Evolutionary conservation across 176 grass and related monocot species (phyloP), one percentile per base, ranked within the genome.

Genomic region (Chloris gayana): DNA sequence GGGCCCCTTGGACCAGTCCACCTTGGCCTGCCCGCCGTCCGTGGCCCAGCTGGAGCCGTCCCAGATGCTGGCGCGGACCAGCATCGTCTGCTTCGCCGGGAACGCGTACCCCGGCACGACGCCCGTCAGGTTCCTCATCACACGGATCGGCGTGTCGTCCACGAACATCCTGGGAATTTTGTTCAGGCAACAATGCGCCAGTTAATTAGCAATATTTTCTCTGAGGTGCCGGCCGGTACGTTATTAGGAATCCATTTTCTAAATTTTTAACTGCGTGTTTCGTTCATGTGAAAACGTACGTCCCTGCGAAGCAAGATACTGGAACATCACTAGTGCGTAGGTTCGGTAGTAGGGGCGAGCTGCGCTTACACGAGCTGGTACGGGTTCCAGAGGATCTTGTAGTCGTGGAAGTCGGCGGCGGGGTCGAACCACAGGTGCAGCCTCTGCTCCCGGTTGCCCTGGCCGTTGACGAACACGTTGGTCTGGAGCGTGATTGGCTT

Each of bases 311-410:
- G 47, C 47, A 50, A 50, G 47, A 50, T 50, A 50, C n/a, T n/a
- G n/a, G n/a, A n/a, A n/a, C 47, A n/a, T n/a, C n/a, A n/a, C n/a
- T n/a, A n/a, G n/a, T n/a, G n/a, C n/a, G n/a, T n/a, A n/a, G 46
- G 46, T 51, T 1, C 50, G 22, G 5, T 38, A n/a, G 38, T 67
- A 42, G 75, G 6, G 14, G 47, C 47, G 5, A 50, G 47, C 15
- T 50, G 14, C 12, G 44, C 77, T 85, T 80, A 93, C 94, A 89
- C 94, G 10, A 93, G 67, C 32, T 91, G 94, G 82, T 83, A 87
- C 5, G 94, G 88, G 72, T 97, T 97, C 94, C 94, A 97, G n/a
- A 97, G 83, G 38, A 93, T 83, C 68, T 32, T 79, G 83, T 97
- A 93, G 68, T 91, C 84, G 24, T 97, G 94, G 88, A 97, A 89